These are phyloP conservation scores for Tuber calosporum DNA, from an alignment of 495 filamentous ascomycete genomes.

Conservation along the genomic window DNA sequence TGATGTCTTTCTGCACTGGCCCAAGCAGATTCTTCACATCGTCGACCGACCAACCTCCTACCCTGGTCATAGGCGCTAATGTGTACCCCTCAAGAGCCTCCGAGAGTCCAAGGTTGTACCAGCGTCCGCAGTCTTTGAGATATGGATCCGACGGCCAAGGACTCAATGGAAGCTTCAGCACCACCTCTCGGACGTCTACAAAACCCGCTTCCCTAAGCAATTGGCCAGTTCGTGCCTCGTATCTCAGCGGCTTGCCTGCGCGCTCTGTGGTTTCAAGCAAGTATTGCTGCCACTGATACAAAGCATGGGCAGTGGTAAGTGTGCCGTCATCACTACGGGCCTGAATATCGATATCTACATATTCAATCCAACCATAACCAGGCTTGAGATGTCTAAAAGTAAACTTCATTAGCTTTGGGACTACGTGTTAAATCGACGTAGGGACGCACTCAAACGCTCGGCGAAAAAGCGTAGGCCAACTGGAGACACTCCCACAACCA, in stretches of 20 bases:
- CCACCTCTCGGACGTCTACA: slow-evolving; percentile 68
- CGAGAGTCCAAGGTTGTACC: slow-evolving; percentile 74
- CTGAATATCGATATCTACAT: slow-evolving; percentile 82
- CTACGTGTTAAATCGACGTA: not conserved
- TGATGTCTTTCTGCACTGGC: slow-evolving; percentile 63
- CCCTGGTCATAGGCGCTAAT: slow-evolving; percentile 65
- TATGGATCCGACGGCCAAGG: slow-evolving; percentile 67
- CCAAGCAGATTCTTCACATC: slow-evolving; percentile 57
- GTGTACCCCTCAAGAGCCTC: slow-evolving; percentile 67
- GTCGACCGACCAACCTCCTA: slow-evolving; percentile 57
- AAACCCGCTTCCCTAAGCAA: slow-evolving; percentile 69
- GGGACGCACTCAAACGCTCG: slow-evolving; percentile 57
- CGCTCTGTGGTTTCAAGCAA: slow-evolving; percentile 63
- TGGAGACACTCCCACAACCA: slow-evolving; percentile 69
- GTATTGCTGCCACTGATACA: slow-evolving; percentile 61
- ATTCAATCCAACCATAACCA: slow-evolving; percentile 69
- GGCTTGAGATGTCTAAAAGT: slow-evolving; percentile 64
- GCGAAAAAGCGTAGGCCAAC: slow-evolving; percentile 69
- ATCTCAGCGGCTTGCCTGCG: slow-evolving; percentile 58
- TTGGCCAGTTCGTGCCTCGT: slow-evolving; percentile 56
- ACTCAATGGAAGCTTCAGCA: slow-evolving; percentile 67
- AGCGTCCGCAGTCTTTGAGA: slow-evolving; percentile 64
- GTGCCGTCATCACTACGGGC: slow-evolving; percentile 71
- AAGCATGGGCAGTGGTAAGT: slow-evolving; percentile 48
- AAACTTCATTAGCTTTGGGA: slow-evolving; percentile 17